Base-by-base conservation (phyloP, 2,329 filamentous ascomycete genomes). In the Neofusicoccum sp. region DNA sequence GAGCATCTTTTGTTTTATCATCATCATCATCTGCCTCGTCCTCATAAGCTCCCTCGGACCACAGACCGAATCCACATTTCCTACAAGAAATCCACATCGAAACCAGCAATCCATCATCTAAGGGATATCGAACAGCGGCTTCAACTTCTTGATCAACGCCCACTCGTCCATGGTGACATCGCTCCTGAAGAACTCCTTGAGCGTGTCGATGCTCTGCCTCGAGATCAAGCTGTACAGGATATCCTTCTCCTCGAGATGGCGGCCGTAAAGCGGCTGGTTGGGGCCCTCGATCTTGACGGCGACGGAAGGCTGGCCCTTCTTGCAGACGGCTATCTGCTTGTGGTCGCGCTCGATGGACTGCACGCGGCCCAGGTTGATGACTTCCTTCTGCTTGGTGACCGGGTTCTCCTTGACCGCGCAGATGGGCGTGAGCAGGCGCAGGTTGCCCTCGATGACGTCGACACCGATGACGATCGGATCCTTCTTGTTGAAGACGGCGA, bases 401-500 rank as follows among this genome's bases (percentile, higher is more conserved):
- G 91, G 78, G 75, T 96, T 96, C 65, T 84, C 87, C 80, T 91
- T 96, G 66, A 99, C 87, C 3, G 89, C 92, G 1, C 92, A 90
- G 68, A 99, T 89, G 6, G 95, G 95, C 5, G 96, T 97, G 77
- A 94, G 91, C 71, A 97, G 82, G 71, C 88, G 87, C 58, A 99
- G 84, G 70, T 87, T 90, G 34, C 96, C 95, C 66, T 98, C 95
- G n/a, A 91, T 79, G 37, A 98, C 94, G 79, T 99, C 96, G 36
- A 98, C 90, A 81, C 95, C 95, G 54, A 99, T 83, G 64, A 99
- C 92, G 70, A 99, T 98, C 41, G 95, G 95, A 68, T 88, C 87
- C 58, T 93, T 97, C 86, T 99, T 99, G 85, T 98, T 98, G 87
- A 99, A 99, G 33, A 99, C 91, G 14, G 93, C 93, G 43, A 99